Conservation (phyloP, 2,329 filamentous ascomycete genomes). For the Talaromyces rugulosus region DNA sequence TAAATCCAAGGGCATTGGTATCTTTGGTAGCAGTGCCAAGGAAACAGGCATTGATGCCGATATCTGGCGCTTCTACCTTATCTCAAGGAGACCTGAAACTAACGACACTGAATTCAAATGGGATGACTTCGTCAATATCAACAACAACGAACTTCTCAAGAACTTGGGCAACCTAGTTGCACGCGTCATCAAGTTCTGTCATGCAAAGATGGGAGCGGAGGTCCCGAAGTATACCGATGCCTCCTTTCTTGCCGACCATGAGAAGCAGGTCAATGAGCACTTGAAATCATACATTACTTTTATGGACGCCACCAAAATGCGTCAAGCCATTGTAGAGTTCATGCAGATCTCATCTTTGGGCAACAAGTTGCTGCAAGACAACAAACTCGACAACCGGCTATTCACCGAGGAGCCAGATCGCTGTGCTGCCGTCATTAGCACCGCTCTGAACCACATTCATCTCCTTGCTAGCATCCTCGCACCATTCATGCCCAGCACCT, state of each 20-base stretch:
- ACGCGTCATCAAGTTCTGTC: constrained; percentile 68
- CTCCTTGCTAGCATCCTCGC: constrained; percentile 73
- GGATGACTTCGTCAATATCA: constrained; percentile 74
- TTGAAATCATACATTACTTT: constrained; percentile 55
- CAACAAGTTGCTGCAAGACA: constrained; percentile 58
- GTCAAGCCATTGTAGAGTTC: constrained; percentile 50
- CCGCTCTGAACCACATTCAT: constrained; percentile 79
- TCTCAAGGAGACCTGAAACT: constrained; percentile 79
- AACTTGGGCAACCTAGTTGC: constrained; percentile 72
- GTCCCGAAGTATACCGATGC: constrained; percentile 37
- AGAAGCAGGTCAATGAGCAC: constrained; percentile 45
- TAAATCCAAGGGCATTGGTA: constrained; percentile 83
- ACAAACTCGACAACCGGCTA: constrained; percentile 59
- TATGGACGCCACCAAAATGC: constrained; percentile 58
- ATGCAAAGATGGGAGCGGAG: constrained; percentile 27
- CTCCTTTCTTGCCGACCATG: constrained; percentile 37
- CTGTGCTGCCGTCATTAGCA: constrained; percentile 63
- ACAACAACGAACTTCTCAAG: constrained; percentile 82
- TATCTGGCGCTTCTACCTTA: constrained; percentile 90
- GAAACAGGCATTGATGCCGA: constrained; percentile 79
- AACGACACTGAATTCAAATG: constrained; percentile 88
- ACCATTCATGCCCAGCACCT: constrained; percentile 81
- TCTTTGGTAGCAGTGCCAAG: constrained; percentile 85
- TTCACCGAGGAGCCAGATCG: constrained; percentile 56
- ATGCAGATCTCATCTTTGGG: constrained; percentile 57